Evolutionary conservation across 2,329 filamentous ascomycete species (phyloP), one percentile per base, ranked within the genome.

Genomic region (Raffaelea deltoideospora): DNA sequence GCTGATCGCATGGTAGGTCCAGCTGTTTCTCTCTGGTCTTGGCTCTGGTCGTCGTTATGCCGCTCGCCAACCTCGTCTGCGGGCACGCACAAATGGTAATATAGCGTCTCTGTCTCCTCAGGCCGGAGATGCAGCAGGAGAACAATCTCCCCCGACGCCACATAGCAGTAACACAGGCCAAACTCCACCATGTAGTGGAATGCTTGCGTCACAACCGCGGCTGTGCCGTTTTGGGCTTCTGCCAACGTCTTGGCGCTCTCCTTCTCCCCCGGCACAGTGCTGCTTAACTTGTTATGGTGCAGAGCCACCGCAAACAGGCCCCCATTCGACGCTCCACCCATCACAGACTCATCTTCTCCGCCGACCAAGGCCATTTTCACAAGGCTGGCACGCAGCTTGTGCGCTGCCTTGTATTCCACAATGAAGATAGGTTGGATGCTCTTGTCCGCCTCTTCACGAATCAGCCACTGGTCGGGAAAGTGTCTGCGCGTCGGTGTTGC

Each of bases 171-270:
- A 5, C 22, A 22, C 4, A 37, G 20, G 5, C 35, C 35, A n/a
- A 31, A 37, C 10, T 37, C 28, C 8, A 37, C 21, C 35, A 31
- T 37, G 29, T 32, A 37, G n/a, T 32, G 35, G 29, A 37, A 37
- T 5, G 35, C 35, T 10, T 37, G 35, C 20, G 24, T 21, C 24
- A 36, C 13, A 7, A 36, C 34, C 19, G 23, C 19, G 10, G 33
- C 33, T 7, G 33, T 34, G 13, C 4, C 21, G 10, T 22, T 36
- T 17, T 35, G 22, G n/a, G 11, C 23, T 4, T 15, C n/a, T 10
- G 15, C 21, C 9, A 22, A 7, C 13, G 28, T 7, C 15, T 30
- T 17, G 9, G 13, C n/a, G 11, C 28, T 15, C 13, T 30, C 8
- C 8, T n/a, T 30, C 28, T 9, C 28, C 28, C 8, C 8, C 28